Evolutionary conservation across 768 basidiomycete species (phyloP).

Genomic region (Calocera viscosa): DNA sequence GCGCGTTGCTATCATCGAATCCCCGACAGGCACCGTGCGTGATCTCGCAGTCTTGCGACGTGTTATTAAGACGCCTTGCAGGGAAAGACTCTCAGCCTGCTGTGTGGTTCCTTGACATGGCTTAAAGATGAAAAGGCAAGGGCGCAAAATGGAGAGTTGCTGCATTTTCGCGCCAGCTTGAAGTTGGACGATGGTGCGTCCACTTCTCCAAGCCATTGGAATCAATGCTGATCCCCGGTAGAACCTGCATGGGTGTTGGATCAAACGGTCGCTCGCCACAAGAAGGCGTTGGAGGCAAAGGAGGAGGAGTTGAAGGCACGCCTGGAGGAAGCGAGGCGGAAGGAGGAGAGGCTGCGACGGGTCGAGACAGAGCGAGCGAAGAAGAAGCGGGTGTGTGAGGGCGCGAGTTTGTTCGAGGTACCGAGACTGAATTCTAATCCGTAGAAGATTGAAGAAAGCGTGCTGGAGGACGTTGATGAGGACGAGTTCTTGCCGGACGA

Average conservation of each 20-base stretch:
- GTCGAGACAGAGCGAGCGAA: constrained; percentile 35
- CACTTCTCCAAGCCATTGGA: neutral
- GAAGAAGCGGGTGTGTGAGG: constrained; percentile 46
- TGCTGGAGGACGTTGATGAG: constrained; percentile 39
- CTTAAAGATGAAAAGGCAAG: constrained; percentile 56
- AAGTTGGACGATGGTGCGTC: constrained; percentile 8
- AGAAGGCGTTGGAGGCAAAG: constrained; percentile 52
- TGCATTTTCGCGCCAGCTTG: constrained; percentile 20
- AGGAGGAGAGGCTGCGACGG: constrained; percentile 44
- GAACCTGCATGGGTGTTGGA: constrained; percentile 65
- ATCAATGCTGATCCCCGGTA: constrained; percentile 17
- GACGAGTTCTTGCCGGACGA: constrained; percentile 61
- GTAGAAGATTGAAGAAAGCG: constrained; percentile 18
- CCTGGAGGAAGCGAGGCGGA: constrained; percentile 46
- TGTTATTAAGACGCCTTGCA: constrained; percentile 23
- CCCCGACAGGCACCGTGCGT: constrained; percentile 76
- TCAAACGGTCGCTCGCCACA: constrained; percentile 53
- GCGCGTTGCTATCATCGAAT: constrained; percentile 73
- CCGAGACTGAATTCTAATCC: neutral
- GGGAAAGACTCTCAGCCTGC: constrained; percentile 78
- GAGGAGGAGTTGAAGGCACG: constrained; percentile 53
- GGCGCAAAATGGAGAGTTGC: constrained; percentile 52
- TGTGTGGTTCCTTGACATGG: constrained; percentile 69
- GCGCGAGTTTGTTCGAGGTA: neutral
- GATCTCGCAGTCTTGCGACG: neutral